A percentile compares a stretch with the other conserved stretches of the same genome.
phyloP scores from a whole-genome alignment of 192 early-diverging fungal genomes.

The Obelidium mucronatum region DNA sequence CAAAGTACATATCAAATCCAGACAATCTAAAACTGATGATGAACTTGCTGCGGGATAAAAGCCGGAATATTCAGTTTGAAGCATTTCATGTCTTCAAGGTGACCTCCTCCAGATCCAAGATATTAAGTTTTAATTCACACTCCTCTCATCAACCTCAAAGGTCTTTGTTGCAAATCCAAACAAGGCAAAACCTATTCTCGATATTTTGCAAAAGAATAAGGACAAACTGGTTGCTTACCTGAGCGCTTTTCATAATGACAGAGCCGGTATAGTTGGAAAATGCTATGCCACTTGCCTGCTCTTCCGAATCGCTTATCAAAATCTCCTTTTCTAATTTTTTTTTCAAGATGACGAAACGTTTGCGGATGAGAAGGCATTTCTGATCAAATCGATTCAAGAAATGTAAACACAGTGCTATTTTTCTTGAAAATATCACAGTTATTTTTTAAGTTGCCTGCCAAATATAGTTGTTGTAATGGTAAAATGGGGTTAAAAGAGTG shows the following conservation, averaged over 20 bases:
- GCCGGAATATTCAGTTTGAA: constrained; percentile 99
- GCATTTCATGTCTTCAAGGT: constrained; percentile 99
- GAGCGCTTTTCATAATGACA: constrained; percentile 93
- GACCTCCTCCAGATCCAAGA: background rate
- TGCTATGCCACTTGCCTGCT: no score
- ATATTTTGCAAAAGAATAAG: constrained; percentile 92
- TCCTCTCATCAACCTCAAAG: constrained; percentile 43
- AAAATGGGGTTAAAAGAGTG: background rate
- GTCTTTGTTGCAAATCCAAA: constrained; percentile 99
- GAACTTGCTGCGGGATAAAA: constrained; percentile 93
- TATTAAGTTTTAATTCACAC: background rate
- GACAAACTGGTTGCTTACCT: constrained; percentile 90
- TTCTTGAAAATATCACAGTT: no score
- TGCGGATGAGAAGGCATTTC: constrained; percentile 97
- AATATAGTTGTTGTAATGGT: background rate
- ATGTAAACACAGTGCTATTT: no score
- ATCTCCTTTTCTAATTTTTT: background rate
- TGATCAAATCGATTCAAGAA: constrained; percentile 86
- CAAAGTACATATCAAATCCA: constrained; percentile 87
- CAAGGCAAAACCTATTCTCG: constrained; percentile 90
- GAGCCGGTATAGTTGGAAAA: constrained; percentile 81
- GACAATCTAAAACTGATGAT: constrained; percentile 98
- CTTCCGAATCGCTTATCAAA: background rate
- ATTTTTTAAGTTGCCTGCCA: no score
- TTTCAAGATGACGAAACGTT: constrained; percentile 95